A percentile compares a stretch with the other conserved stretches of the same genome.
These are phyloP conservation scores for Tubosaeta sp. DNA, from an alignment of 768 basidiomycete genomes.

Conservation along the genomic window DNA sequence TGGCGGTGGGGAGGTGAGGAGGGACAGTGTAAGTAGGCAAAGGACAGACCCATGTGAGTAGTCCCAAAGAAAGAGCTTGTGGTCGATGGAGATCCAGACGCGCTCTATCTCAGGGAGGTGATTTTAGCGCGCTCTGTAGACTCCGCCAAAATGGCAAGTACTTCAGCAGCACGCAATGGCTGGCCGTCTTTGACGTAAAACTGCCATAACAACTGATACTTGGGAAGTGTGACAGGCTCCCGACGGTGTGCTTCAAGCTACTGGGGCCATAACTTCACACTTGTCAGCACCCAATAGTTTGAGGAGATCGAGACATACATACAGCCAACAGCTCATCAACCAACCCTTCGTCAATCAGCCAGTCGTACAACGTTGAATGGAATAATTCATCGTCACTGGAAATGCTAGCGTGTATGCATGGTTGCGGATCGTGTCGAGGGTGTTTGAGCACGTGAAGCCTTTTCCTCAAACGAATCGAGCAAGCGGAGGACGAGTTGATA, in stretches of 20 bases:
- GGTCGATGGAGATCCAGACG: conserved; percentile 93
- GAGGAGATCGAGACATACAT: conserved; percentile 17
- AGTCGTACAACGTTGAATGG: conserved; percentile 91
- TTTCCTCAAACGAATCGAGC: conserved; percentile 73
- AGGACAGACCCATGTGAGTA: conserved; percentile 81
- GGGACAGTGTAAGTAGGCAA: not conserved
- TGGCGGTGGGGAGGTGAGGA: conserved; percentile 44
- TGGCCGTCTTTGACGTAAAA: conserved; percentile 93
- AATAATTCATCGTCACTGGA: conserved; percentile 86
- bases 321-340: conserved; percentile 92
- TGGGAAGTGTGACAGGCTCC: conserved; percentile 74
- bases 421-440: conserved; percentile 62
- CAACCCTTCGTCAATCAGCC: conserved; percentile 76
- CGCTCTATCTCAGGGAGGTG: no score
- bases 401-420: conserved; percentile 88
- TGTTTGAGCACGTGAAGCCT: conserved; percentile 35
- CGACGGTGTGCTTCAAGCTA: conserved; percentile 86
- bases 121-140: conserved; percentile 62
- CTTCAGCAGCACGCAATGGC: conserved; percentile 82
- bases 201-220: conserved; percentile 91
- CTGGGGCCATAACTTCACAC: conserved; percentile 68
- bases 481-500: conserved; percentile 85
- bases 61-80: conserved; percentile 95
- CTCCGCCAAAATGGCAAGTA: conserved; percentile 79
- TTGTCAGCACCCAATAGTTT: conserved; percentile 7